Percentiles rank a stretch among this genome's conserved stretches.
Conservation (phyloP, 2,329 filamentous ascomycete species). For the Tolypocladium ophioglossoides region DNA sequence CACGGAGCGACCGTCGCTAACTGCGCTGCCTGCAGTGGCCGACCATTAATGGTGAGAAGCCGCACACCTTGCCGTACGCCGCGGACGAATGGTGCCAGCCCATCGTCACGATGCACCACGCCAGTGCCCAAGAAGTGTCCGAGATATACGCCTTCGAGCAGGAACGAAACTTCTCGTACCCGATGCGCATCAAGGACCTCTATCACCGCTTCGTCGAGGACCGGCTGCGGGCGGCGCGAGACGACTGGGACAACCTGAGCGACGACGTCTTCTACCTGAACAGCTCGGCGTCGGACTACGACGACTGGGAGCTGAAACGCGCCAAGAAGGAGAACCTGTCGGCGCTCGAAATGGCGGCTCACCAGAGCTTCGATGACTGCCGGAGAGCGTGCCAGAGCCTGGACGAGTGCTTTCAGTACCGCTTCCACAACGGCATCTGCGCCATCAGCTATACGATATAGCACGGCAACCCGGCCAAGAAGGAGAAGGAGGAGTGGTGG, state of each 20-base stretch:
- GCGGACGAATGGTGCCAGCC: constrained; percentile 43
- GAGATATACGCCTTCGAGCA: constrained; percentile 41
- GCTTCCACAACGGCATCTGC: constrained; percentile 28
- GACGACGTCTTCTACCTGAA: constrained; percentile 34
- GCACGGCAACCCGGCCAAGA: constrained; percentile 27
- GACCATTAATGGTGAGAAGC: constrained; percentile 45
- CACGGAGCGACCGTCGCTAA: constrained; percentile 1
- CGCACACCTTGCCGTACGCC: constrained; percentile 35
- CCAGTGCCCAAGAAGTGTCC: constrained; percentile 38
- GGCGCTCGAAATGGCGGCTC: constrained; percentile 28
- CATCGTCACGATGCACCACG: constrained; percentile 45
- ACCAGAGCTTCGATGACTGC: constrained; percentile 31
- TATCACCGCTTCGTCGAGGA: constrained; percentile 34
- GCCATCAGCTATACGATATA: constrained; percentile 21
- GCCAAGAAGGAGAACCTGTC: constrained; percentile 23
- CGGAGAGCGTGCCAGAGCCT: constrained; percentile 29
- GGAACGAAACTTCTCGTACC: constrained; percentile 18
- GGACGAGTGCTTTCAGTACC: constrained; percentile 29
- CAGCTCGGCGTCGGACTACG: constrained; percentile 15
- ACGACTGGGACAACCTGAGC: constrained; percentile 43
- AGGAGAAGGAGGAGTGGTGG: constrained; percentile 15
- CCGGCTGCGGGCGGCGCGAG: constrained; percentile 24
- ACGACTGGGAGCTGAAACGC: constrained; percentile 18
- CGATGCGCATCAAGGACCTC: constrained; percentile 35
- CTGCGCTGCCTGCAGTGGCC: constrained; percentile 28